Evolutionary conservation across 257 asterid genomes (phyloP), one percentile per base, ranked within the genome.

Genomic region (Solanum clarkiae): DNA sequence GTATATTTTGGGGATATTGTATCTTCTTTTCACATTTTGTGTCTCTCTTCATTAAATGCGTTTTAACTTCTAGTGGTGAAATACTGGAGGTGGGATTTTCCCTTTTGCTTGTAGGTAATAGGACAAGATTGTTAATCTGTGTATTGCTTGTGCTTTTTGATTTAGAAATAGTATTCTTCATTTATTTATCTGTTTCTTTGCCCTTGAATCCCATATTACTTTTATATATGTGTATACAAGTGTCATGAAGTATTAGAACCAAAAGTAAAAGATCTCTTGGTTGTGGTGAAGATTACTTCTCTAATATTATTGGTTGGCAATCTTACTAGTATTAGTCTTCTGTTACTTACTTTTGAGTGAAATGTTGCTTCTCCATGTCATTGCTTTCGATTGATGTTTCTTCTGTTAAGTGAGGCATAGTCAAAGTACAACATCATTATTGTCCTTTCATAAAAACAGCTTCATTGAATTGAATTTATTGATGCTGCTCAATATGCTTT

Each of bases 31-130:
- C 82, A 53, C 65, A 51, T 51, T 51, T 26, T 77, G 84, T 83
- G 59, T 26, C 42, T 8, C 85, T 36, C 81, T 83, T 86, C 86
- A 85, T 87, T 57, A 60, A 80, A 71, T 65, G 84, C 62, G 59
- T 82, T 77, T 86, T 85, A 81, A 63, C 87, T 66, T 75, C 85
- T 86, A 82, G 20, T 83, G 91, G 84, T 44, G 13, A 88, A 44
- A 47, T 84, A 26, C 20, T 26, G 10, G 51, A 80, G 86, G 79
- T 74, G 83, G 87, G 87, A 71, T 86, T 89, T 80, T 70, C 54
- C 45, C 69, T 47, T 74, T 83, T 84, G 47, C 62, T 84, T 68
- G 81, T 80, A 71, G 60, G 69, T 84, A 47, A 47, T 80, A 77
- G 83, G 88, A 84, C 90, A 84, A 26, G 63, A n/a, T 15, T 53